phyloP scores from a whole-genome alignment of 257 asterid genomes.

The Cruciata laevipes region DNA sequence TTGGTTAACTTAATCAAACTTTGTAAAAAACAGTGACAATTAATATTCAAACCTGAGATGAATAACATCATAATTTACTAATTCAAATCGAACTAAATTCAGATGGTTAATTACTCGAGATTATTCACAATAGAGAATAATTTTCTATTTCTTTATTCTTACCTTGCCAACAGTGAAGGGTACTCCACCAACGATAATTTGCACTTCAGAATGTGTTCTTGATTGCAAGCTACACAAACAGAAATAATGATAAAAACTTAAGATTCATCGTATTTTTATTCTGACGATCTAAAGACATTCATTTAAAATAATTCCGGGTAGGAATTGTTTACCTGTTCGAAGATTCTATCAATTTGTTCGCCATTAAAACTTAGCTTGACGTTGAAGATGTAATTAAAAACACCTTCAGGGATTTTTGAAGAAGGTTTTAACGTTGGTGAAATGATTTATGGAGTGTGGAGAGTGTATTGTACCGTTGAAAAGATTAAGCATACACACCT shows the following conservation, averaged over 20 bases:
- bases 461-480: neutral
- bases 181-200: conserved; percentile 43
- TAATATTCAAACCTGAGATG: too few relatives aligned
- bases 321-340: conserved; percentile 29
- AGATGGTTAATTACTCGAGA: too few relatives aligned
- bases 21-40: too few relatives aligned
- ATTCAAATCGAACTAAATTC: too few relatives aligned
- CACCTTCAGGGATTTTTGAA: neutral
- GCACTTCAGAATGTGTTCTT: conserved; percentile 36
- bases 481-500: neutral
- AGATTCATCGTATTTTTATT: too few relatives aligned
- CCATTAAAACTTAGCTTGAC: conserved; percentile 24
- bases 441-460: neutral
- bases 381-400: neutral
- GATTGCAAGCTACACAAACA: conserved; percentile 39
- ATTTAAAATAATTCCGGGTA: neutral
- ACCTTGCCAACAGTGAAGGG: conserved; percentile 46
- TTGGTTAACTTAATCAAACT: too few relatives aligned
- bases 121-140: too few relatives aligned
- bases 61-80: too few relatives aligned
- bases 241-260: neutral
- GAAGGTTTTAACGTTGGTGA: too few relatives aligned
- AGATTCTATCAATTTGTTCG: conserved; percentile 24
- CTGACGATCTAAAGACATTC: neutral
- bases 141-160: conserved; percentile 1